These are phyloP conservation scores for Ocimum tenuiflorum DNA, from an alignment of 257 asterid species.

Conservation along the genomic window DNA sequence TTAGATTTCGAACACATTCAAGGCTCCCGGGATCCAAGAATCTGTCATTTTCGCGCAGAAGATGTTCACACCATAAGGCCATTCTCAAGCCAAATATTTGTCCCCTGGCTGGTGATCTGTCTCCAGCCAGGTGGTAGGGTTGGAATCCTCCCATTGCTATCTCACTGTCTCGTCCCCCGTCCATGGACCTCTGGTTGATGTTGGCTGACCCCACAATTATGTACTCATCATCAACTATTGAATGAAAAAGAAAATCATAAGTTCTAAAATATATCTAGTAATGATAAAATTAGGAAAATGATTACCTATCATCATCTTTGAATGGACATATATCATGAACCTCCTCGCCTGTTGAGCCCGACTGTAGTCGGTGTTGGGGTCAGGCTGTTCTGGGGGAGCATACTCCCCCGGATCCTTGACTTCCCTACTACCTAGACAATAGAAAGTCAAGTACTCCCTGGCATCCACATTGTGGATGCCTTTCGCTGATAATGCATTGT, in stretches of 20 bases:
- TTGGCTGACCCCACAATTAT: constrained; percentile 84
- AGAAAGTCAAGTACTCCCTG: constrained; percentile 73
- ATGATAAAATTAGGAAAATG: neutral
- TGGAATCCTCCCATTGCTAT: constrained; percentile 93
- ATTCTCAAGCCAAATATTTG: constrained; percentile 50
- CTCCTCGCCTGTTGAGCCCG: constrained; percentile 77
- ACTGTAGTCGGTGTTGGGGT: constrained; percentile 50
- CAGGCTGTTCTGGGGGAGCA: constrained; percentile 53
- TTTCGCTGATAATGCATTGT: constrained; percentile 41
- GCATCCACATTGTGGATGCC: constrained; percentile 40
- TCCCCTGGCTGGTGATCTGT: constrained; percentile 22
- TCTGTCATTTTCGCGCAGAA: constrained; percentile 20
- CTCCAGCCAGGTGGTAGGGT: constrained; percentile 46
- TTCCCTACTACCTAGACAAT: constrained; percentile 89
- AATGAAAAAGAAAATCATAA: neutral
- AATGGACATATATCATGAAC: constrained; percentile 93
- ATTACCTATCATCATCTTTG: constrained; percentile 87
- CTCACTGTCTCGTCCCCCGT: constrained; percentile 79
- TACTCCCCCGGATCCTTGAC: constrained; percentile 37
- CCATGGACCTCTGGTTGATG: constrained; percentile 93
- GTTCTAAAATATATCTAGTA: neutral
- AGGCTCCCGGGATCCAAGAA: constrained; percentile 49
- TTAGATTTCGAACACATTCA: constrained; percentile 47
- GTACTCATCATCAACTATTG: constrained; percentile 87
- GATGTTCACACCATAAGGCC: constrained; percentile 82